phyloP scores from a whole-genome alignment of 257 asterid genomes.

The Jacaranda copaia region DNA sequence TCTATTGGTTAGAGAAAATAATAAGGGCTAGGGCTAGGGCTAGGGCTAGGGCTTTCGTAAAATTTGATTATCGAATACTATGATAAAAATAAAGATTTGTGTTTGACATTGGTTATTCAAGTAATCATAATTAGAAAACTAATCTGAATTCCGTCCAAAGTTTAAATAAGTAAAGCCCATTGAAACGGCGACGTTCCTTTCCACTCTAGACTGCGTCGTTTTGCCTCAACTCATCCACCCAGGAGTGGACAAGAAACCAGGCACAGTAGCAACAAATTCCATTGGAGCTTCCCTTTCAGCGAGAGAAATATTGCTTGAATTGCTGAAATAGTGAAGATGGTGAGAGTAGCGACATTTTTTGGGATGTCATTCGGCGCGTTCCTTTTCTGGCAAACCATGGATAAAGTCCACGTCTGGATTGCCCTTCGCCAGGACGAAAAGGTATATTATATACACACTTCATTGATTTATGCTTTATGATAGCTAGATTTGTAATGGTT shows the following conservation, averaged over 20 bases:
- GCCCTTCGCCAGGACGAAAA: slow-evolving; percentile 84
- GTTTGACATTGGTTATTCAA: too few species aligned
- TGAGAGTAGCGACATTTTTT: slow-evolving; percentile 64
- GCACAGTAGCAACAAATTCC: background rate
- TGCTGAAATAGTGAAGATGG: slow-evolving; percentile 50
- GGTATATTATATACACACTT: slow-evolving; percentile 34
- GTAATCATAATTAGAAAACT: too few species aligned
- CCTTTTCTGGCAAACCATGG: slow-evolving; percentile 80
- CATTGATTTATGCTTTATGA: background rate
- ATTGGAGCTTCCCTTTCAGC: slow-evolving; percentile 1
- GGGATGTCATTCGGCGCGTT: slow-evolving; percentile 73
- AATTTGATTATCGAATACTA: too few species aligned
- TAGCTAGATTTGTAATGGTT: background rate
- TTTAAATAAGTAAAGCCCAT: background rate
- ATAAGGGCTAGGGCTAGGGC: too few species aligned
- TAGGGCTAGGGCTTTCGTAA: too few species aligned
- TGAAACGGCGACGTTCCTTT: background rate
- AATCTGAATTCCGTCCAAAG: background rate
- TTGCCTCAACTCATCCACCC: background rate
- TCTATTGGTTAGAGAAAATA: too few species aligned
- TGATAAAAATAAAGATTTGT: too few species aligned
- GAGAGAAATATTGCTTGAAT: slow-evolving; percentile 3
- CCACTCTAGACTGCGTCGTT: background rate
- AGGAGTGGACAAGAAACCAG: background rate
- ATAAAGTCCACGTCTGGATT: slow-evolving; percentile 76